phyloP scores from a whole-genome alignment of 441 rosid species.

The Brassica balearica region DNA sequence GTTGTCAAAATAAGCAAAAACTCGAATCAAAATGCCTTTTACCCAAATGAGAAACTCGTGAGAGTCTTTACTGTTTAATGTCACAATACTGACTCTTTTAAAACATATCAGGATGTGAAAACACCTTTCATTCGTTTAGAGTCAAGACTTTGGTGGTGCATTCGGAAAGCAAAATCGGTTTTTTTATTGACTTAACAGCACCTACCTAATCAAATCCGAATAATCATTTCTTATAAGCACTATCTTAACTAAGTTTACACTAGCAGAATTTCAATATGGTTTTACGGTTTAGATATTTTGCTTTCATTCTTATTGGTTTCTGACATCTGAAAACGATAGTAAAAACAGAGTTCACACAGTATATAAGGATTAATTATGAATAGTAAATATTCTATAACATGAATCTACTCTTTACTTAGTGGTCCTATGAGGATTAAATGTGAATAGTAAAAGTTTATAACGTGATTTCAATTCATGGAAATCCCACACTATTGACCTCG shows the following conservation, averaged over 20 bases:
- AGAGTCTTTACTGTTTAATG: constrained; percentile 30
- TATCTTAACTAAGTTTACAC: background rate
- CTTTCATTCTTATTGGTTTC: background rate
- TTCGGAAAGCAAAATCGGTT: background rate
- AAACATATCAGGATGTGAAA: constrained; percentile 26
- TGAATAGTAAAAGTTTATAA: background rate
- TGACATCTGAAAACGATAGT: background rate
- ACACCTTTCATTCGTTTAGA: constrained; percentile 22
- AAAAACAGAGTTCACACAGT: background rate
- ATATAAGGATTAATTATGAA: background rate
- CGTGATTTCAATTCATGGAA: background rate
- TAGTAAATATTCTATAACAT: background rate
- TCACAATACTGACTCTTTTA: constrained; percentile 24
- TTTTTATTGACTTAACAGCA: constrained; percentile 16
- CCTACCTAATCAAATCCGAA: background rate
- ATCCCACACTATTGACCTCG: background rate
- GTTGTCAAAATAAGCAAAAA: constrained; percentile 43
- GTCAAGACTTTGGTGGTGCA: constrained; percentile 15
- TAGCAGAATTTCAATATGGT: background rate
- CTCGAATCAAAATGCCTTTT: constrained; percentile 34
- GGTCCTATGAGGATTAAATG: background rate
- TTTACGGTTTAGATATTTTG: background rate
- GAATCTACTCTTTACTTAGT: background rate
- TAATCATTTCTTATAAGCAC: background rate
- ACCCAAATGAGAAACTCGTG: constrained; percentile 41